Conservation (phyloP, 176 grass and related monocot species). For the Oryza coarctata region DNA sequence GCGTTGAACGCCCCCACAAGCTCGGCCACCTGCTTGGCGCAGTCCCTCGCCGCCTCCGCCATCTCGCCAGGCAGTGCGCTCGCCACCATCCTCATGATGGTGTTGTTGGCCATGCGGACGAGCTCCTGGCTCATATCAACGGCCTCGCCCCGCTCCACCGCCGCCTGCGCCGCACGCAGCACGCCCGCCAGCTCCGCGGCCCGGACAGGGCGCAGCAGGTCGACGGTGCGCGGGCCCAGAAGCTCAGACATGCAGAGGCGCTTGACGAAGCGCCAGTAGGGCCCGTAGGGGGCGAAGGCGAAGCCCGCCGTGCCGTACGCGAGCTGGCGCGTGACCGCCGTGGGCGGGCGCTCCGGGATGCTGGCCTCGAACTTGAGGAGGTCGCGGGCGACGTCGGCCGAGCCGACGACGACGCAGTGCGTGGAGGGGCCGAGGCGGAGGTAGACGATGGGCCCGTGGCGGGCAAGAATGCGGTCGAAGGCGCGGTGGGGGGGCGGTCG, state of each 20-base stretch:
- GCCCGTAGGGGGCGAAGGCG: constrained; percentile 62
- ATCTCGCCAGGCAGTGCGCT: constrained; percentile 23
- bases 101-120: constrained; percentile 51
- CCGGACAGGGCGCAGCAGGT: constrained; percentile 50
- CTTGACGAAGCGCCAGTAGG: constrained; percentile 71
- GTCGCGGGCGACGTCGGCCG: constrained; percentile 39
- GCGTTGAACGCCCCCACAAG: constrained; percentile 64
- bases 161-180: constrained; percentile 14
- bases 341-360: constrained; percentile 51
- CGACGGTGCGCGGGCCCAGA: constrained; percentile 55
- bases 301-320: constrained; percentile 54
- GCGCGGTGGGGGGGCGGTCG: constrained; percentile 38
- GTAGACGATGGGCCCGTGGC: constrained; percentile 45
- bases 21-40: constrained; percentile 61
- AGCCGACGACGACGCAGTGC: constrained; percentile 42
- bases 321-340: constrained; percentile 41
- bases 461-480: constrained; percentile 35
- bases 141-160: neutral
- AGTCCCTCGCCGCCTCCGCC: constrained; percentile 43
- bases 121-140: constrained; percentile 47
- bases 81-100: constrained; percentile 53
- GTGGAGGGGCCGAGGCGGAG: constrained; percentile 58
- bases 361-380: constrained; percentile 41
- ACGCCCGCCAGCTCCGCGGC: constrained; percentile 38
- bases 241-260: constrained; percentile 68